Base-by-base conservation (phyloP, 306 rosid genomes). In the Notholithocarpus densiflorus region DNA sequence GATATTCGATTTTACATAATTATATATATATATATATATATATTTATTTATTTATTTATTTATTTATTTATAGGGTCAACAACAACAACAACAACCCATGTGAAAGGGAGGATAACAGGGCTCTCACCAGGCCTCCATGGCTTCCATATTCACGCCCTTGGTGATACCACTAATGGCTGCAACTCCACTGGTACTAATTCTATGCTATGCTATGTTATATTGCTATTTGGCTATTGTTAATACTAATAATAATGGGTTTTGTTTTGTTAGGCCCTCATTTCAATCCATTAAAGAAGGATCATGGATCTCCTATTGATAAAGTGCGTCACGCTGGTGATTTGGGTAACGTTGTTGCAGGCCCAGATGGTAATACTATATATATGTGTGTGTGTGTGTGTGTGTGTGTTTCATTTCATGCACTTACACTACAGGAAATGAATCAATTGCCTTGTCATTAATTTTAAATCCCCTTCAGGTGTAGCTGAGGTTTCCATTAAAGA, bases 271-370 rank as follows among this genome's bases (percentile, higher is more conserved):
- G 97, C 14, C 93, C 97, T 72, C 93, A 92, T 81, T 92, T 84
- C 86, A 92, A 90, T 86, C 93, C 97, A 11, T 73, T 83, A 48
- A 89, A 89, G 83, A 90, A 86, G 80, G 82, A 80, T 56, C 95
- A 92, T 73, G 93, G 95, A 82, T 89, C 91, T 79, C 92, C 89
- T 53, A 62, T 86, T 0, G 92, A 92, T 74, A 52, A 83, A 77
- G 85, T 89, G 78, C 91, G 93, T 64, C 97, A 92, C 71, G 93
- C 95, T 8, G 97, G 97, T 55, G 97, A 92, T 86, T 89, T 92
- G 92, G 95, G 95, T 59, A 92, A 92, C 85, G 60, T 90, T 79
- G 66, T 62, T 85, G 95, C 90, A 1, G 97, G 91, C 76, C 89
- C 73, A 51, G 88, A 90, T 87, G 97, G 93, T 40, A 40, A 40